Percentiles rank a stretch among this genome's conserved stretches.
phyloP scores from a whole-genome alignment of 2,329 filamentous ascomycete species.

The Calonectria ilicicola region DNA sequence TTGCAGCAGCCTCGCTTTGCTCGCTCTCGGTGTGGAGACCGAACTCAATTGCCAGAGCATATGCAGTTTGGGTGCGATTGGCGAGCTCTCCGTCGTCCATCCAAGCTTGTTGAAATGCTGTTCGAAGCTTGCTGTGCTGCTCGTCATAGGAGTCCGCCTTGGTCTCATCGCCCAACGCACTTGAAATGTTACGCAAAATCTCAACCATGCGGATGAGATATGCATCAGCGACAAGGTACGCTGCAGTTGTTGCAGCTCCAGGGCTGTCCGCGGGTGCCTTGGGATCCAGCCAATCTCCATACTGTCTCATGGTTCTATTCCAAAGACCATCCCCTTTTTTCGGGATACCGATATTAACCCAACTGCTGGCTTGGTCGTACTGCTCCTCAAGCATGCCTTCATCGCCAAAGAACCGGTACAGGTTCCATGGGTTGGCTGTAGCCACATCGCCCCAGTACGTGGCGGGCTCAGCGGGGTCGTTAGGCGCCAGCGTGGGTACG shows the following conservation, averaged over 20 bases:
- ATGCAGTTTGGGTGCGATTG: slow-evolving; percentile 55
- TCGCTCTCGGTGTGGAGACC: slow-evolving; percentile 43
- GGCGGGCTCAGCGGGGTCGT: neutral
- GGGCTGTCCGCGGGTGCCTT: slow-evolving; percentile 53
- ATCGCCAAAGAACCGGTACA: slow-evolving; percentile 22
- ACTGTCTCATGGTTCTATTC: slow-evolving; percentile 43
- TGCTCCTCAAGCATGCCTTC: slow-evolving; percentile 1
- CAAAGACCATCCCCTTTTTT: slow-evolving; percentile 22
- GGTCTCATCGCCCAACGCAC: slow-evolving; percentile 42
- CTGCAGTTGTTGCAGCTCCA: slow-evolving; percentile 51
- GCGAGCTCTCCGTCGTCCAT: slow-evolving; percentile 45
- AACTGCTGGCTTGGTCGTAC: slow-evolving; percentile 4
- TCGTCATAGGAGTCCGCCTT: slow-evolving; percentile 37
- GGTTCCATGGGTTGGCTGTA: slow-evolving; percentile 28
- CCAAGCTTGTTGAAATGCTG: slow-evolving; percentile 48
- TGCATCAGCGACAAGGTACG: slow-evolving; percentile 56
- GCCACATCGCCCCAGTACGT: slow-evolving; percentile 32
- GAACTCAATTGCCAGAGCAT: slow-evolving; percentile 53
- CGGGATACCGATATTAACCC: slow-evolving; percentile 6
- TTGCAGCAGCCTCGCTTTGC: slow-evolving; percentile 37
- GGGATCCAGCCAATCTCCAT: slow-evolving; percentile 62
- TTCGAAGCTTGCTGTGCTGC: slow-evolving; percentile 35
- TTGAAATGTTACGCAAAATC: slow-evolving; percentile 49
- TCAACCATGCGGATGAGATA: slow-evolving; percentile 58
- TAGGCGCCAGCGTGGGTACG: slow-evolving; percentile 6